A percentile compares a stretch with the other conserved stretches of the same genome.
These are phyloP conservation scores for Omphalotus olearius DNA, from an alignment of 1,284 basidiomycete species.

Conservation along the genomic window DNA sequence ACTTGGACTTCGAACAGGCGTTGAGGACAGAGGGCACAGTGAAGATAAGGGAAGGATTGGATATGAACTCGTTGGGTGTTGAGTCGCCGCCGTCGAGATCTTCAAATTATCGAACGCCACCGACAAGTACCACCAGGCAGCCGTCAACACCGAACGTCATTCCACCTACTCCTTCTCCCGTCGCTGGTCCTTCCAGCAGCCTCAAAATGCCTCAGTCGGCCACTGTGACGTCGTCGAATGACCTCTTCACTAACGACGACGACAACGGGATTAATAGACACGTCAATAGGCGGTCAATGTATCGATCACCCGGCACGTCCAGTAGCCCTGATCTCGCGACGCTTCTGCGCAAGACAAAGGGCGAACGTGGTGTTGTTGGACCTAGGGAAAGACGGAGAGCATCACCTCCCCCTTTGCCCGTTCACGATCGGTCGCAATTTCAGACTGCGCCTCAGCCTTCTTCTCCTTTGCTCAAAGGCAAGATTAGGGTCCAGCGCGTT, in stretches of 20 bases:
- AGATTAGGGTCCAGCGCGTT: neutral
- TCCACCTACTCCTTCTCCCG: conserved; percentile 52
- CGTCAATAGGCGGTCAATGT: conserved; percentile 73
- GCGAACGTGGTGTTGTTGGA: conserved; percentile 45
- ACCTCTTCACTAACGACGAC: conserved; percentile 61
- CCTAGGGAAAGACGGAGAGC: conserved; percentile 41
- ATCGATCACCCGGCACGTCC: conserved; percentile 82
- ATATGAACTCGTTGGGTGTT: conserved; percentile 60
- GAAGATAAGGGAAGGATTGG: conserved; percentile 59
- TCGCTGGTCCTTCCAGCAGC: conserved; percentile 24
- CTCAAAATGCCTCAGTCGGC: conserved; percentile 16
- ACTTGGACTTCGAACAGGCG: conserved; percentile 76
- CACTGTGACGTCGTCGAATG: conserved; percentile 25
- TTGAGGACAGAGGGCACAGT: conserved; percentile 62
- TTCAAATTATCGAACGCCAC: conserved; percentile 29
- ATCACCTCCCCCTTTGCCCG: conserved; percentile 46
- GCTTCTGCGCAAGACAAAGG: conserved; percentile 75
- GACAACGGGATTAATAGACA: conserved; percentile 56
- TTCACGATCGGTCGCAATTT: conserved; percentile 19
- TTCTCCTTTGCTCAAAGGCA: conserved; percentile 10
- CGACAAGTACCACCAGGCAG: conserved; percentile 19
- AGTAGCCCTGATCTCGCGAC: conserved; percentile 87
- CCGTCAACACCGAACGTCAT: conserved; percentile 48
- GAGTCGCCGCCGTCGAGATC: conserved; percentile 20
- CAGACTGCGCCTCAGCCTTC: neutral